phyloP scores from a whole-genome alignment of 345 rosid genomes.

The Psidium friedrichsthalianum region DNA sequence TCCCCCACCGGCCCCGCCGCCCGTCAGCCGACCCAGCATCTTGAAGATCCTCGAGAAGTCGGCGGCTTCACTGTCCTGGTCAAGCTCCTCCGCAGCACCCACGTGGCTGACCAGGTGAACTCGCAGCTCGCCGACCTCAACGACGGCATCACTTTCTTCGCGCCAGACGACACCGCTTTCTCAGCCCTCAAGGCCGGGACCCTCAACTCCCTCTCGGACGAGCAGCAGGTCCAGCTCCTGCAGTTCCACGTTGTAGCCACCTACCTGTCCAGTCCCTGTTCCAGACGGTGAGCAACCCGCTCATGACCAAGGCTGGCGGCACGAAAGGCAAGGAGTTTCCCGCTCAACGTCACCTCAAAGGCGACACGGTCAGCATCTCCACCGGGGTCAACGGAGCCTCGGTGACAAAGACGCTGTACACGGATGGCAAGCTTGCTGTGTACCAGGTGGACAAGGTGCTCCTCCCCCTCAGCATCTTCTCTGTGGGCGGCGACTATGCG shows the following conservation, averaged over 20 bases:
- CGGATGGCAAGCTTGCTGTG: conserved; percentile 18
- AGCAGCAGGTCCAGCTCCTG: conserved; percentile 15
- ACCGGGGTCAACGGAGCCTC: conserved; percentile 20
- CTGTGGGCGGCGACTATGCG: neutral
- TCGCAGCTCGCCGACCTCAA: conserved; percentile 6
- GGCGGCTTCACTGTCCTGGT: conserved; percentile 36
- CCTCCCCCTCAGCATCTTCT: conserved; percentile 17
- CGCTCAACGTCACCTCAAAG: conserved; percentile 14
- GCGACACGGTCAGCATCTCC: conserved; percentile 1
- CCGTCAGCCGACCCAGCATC: conserved; percentile 13
- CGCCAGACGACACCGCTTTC: conserved; percentile 11
- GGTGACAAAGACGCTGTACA: conserved; percentile 11
- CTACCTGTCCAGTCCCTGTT: neutral
- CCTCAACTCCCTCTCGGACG: conserved; percentile 9
- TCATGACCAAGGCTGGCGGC: conserved; percentile 25
- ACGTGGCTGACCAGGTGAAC: conserved; percentile 12
- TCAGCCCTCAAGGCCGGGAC: conserved; percentile 3
- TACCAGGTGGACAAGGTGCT: conserved; percentile 26
- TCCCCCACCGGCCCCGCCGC: conserved; percentile 4
- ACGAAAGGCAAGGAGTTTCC: conserved; percentile 8
- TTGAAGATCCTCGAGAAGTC: conserved; percentile 52
- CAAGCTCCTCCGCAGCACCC: conserved; percentile 44
- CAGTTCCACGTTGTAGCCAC: conserved; percentile 1
- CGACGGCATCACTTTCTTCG: conserved; percentile 8
- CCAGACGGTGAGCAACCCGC: conserved; percentile 11